A percentile compares a stretch with the other conserved stretches of the same genome.
Conservation (phyloP, 2,329 filamentous ascomycete species). For the Claviceps lovelessii region DNA sequence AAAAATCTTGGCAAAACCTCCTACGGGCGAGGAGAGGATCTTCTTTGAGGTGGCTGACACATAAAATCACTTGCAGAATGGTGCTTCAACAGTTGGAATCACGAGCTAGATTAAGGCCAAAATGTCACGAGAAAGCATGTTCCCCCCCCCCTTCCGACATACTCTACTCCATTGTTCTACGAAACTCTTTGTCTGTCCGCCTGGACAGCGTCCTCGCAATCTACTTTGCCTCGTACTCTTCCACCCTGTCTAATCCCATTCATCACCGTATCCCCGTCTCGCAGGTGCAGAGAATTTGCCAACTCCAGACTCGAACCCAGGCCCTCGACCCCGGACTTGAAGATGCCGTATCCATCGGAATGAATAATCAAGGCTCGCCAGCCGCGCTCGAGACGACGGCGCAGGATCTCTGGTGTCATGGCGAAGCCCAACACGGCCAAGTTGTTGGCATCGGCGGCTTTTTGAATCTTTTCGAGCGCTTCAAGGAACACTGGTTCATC, state of each 20-base stretch:
- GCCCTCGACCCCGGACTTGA: neutral
- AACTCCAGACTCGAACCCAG: neutral
- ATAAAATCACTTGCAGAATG: too few relatives aligned
- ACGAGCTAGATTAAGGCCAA: too few relatives aligned
- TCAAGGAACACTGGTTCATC: neutral
- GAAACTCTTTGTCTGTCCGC: too few relatives aligned
- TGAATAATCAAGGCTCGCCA: neutral
- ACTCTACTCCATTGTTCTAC: too few relatives aligned
- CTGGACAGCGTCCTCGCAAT: neutral
- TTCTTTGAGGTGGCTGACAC: too few relatives aligned
- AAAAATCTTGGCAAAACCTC: too few relatives aligned
- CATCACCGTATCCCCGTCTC: neutral
- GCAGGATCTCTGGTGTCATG: neutral
- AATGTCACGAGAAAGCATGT: too few relatives aligned
- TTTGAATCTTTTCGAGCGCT: neutral
- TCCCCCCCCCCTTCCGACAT: too few relatives aligned
- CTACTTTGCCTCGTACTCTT: neutral
- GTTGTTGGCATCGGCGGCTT: neutral
- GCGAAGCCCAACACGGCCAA: neutral
- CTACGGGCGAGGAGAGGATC: too few relatives aligned
- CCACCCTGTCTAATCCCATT: neutral
- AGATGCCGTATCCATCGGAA: neutral
- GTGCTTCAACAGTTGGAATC: too few relatives aligned
- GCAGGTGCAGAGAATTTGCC: neutral
- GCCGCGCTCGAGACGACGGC: neutral